Base-by-base conservation (phyloP, 345 rosid genomes). In the Eucalyptus grandis region DNA sequence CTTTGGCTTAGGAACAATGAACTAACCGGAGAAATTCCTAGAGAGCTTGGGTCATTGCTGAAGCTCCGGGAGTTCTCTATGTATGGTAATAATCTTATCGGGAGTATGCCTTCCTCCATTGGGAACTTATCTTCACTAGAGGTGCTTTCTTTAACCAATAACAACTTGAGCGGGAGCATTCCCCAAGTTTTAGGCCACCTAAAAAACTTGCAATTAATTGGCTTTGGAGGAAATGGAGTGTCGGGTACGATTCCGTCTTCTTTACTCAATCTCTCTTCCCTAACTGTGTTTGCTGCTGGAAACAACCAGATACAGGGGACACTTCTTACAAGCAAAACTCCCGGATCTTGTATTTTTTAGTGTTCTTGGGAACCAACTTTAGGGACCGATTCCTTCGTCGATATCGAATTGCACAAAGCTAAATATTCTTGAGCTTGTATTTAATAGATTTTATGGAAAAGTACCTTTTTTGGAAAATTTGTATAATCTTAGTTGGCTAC, bases 101-200 rank as follows among this genome's bases (percentile, higher is more conserved):
- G 31, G 15, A 27, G 14, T 60, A 60, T 60, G 7, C 31, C 67
- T 60, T 26, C 8, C 31, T 60, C 4, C 4, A 60, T 60, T 27
- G 67, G 67, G 31, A 60, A 60, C 67, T 60, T 27, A 60, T 60
- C 67, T 60, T 60, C 31, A 5, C 3, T 27, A 14, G 7, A 11
- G 4, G 0, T 3, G 0, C 31, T 60, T 60, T 1, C 0, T 0
- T 6, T 60, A 1, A 11, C 0, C 0, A 4, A 50, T 0, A 50
- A 60, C 67, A 27, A 60, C 31, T 26, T 60, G 67, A 6, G n/a
- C 3, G 15, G 67, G 15, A 60, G 67, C 67, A 60, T 60, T 26
- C 31, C 54, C 4, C n/a, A 60, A 60, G 31, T 60, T 60, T 4
- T 60, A 6, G 67, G 67, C 8, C 16, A 5, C 31, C 3, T 60